These are phyloP conservation scores for Leccinum obscurum DNA, from an alignment of 768 basidiomycete genomes.

Conservation along the genomic window DNA sequence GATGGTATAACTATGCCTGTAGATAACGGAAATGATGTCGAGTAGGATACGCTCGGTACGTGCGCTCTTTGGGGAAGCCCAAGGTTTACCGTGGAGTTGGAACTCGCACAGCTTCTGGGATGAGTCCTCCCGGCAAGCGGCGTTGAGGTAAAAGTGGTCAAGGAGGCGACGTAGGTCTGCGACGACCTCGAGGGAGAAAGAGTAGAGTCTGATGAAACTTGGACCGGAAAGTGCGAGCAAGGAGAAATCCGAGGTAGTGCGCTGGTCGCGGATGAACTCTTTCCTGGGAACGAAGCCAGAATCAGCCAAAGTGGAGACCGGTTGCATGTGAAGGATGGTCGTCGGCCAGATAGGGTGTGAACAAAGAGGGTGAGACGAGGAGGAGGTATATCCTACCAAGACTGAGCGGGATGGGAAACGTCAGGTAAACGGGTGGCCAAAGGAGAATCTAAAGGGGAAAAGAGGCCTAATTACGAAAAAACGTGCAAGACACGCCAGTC, in stretches of 20 bases:
- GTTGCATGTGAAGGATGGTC: conserved; percentile 32
- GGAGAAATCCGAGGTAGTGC: conserved; percentile 58
- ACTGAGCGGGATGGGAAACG: conserved; percentile 35
- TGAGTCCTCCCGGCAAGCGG: conserved; percentile 53
- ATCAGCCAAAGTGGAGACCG: conserved; percentile 37
- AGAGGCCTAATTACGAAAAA: conserved; percentile 29
- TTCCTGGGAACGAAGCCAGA: conserved; percentile 64
- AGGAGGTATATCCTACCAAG: conserved; percentile 28
- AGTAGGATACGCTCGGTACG: conserved; percentile 68
- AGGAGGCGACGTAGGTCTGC: conserved; percentile 56
- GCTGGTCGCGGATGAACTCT: conserved; percentile 68
- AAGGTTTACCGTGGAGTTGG: conserved; percentile 66
- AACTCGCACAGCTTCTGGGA: conserved; percentile 66
- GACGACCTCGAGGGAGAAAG: conserved; percentile 58
- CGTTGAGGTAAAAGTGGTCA: conserved; percentile 44
- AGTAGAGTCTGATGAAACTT: conserved; percentile 66
- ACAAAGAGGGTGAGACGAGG: conserved; percentile 20
- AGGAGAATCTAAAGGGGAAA: conserved; percentile 29
- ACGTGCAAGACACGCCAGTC: conserved; percentile 34
- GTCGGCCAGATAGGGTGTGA: conserved; percentile 24
- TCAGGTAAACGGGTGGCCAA: conserved; percentile 40
- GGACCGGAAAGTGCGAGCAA: conserved; percentile 68
- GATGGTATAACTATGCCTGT: conserved; percentile 61
- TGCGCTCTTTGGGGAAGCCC: conserved; percentile 67
- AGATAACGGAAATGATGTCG: conserved; percentile 62